Percentiles rank a stretch among this genome's conserved stretches.
Evolutionary conservation across 257 asterid genomes (phyloP).

Genomic region (Solanum bulbocastanum): DNA sequence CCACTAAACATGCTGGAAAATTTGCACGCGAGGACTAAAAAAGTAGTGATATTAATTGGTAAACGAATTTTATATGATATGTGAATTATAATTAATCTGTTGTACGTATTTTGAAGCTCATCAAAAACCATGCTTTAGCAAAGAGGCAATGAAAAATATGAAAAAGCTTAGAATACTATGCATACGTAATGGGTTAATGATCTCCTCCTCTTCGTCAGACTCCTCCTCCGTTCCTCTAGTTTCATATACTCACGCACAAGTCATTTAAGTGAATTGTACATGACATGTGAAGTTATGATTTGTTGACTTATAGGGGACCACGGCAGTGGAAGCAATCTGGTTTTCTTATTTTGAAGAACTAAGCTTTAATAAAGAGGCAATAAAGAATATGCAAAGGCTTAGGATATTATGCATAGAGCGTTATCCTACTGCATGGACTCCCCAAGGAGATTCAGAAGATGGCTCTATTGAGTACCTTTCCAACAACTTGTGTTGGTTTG

Average conservation of each 20-base stretch:
- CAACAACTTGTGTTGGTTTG: not conserved
- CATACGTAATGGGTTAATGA: too few relatives aligned
- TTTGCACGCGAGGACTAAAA: too few relatives aligned
- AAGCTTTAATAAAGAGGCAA: not conserved
- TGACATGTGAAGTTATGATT: too few relatives aligned
- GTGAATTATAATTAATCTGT: not conserved
- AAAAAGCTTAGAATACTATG: not conserved
- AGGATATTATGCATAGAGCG: not conserved
- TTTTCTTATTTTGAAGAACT: accelerated
- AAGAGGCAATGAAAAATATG: not conserved
- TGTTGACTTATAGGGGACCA: not conserved
- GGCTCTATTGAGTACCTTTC: not conserved
- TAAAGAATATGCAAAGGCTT: not conserved
- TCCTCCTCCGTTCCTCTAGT: too few relatives aligned
- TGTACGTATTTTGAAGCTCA: too few relatives aligned
- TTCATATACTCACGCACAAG: too few relatives aligned
- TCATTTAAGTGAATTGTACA: too few relatives aligned
- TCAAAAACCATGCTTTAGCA: not conserved
- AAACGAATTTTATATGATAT: too few relatives aligned
- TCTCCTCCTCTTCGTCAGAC: too few relatives aligned
- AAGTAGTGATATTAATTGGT: too few relatives aligned
- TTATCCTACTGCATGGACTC: accelerated
- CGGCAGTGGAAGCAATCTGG: not conserved
- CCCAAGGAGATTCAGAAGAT: too few relatives aligned
- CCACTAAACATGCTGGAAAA: too few relatives aligned